phyloP scores from a whole-genome alignment of 2,329 filamentous ascomycete genomes.

The Paracoccidioides brasiliensis region DNA sequence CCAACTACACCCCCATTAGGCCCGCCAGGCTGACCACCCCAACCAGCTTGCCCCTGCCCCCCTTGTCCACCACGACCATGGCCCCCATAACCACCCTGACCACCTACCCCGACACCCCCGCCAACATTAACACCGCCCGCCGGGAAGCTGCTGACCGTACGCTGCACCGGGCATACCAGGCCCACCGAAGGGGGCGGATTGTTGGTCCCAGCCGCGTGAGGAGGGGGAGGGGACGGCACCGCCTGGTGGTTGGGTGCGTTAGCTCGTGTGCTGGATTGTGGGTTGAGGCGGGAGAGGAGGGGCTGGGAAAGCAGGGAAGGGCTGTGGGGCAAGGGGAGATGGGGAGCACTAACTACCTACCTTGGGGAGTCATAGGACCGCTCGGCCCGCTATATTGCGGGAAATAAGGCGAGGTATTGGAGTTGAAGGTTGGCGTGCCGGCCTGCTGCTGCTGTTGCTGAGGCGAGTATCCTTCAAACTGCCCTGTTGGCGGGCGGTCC shows the following conservation, averaged over 20 bases:
- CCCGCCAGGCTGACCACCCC: too few relatives aligned
- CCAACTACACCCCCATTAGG: too few relatives aligned
- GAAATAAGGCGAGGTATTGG: slow-evolving; percentile 72
- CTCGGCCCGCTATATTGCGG: slow-evolving; percentile 76
- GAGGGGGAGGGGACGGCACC: slow-evolving; percentile 41
- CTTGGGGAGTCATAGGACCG: slow-evolving; percentile 49
- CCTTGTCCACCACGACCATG: too few relatives aligned
- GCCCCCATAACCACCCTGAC: too few relatives aligned
- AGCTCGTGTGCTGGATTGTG: neutral
- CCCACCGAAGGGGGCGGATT: slow-evolving; percentile 36
- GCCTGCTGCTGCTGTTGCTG: too few relatives aligned
- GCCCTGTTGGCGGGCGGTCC: slow-evolving; percentile 78
- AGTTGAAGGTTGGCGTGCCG: slow-evolving; percentile 53
- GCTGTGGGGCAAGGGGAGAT: slow-evolving; percentile 3
- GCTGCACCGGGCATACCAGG: slow-evolving; percentile 47
- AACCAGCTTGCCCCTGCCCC: too few relatives aligned
- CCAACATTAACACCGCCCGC: too few relatives aligned
- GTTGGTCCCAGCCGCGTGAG: slow-evolving; percentile 45
- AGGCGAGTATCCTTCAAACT: slow-evolving; percentile 72
- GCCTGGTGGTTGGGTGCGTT: slow-evolving; percentile 22
- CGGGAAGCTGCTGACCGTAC: slow-evolving; percentile 45
- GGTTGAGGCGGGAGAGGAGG: too few relatives aligned
- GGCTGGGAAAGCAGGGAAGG: too few relatives aligned
- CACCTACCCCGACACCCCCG: too few relatives aligned
- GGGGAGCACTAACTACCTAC: slow-evolving; percentile 21